A percentile compares a stretch with the other conserved stretches of the same genome.
Evolutionary conservation across 169 alveolate species (phyloP).

Genomic region (Plasmodium gallinaceum): DNA sequence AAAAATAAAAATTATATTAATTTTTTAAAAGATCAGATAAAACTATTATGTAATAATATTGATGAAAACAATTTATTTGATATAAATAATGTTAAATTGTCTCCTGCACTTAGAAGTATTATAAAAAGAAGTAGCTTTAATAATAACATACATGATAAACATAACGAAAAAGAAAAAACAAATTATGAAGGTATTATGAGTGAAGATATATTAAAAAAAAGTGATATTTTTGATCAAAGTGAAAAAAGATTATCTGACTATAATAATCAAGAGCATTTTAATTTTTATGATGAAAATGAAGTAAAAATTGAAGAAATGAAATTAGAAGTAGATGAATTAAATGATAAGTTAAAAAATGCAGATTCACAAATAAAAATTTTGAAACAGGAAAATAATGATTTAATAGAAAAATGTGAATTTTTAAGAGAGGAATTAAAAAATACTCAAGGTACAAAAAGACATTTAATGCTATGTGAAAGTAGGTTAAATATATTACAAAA

Average conservation of each 20-base stretch:
- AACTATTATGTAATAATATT: constrained; percentile 61
- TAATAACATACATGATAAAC: constrained; percentile 2
- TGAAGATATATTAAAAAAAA: background rate
- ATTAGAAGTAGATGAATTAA: constrained; percentile 53
- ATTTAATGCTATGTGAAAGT: constrained; percentile 73
- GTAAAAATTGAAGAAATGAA: constrained; percentile 73
- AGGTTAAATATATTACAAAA: constrained; percentile 60
- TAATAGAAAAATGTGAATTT: constrained; percentile 65
- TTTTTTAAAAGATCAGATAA: constrained; percentile 60
- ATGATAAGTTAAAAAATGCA: constrained; percentile 40
- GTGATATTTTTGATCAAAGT: constrained; percentile 14
- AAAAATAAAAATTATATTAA: constrained; percentile 48
- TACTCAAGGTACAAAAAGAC: constrained; percentile 61
- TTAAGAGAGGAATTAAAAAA: constrained; percentile 52
- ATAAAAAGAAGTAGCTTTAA: constrained; percentile 54
- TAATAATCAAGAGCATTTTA: constrained; percentile 15
- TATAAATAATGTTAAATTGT: constrained; percentile 55
- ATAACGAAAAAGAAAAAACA: background rate
- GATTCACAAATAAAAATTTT: constrained; percentile 21
- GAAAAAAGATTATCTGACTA: constrained; percentile 27
- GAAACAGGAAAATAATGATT: constrained; percentile 56
- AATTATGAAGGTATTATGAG: constrained; percentile 3
- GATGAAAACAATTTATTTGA: constrained; percentile 62
- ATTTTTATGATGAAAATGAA: constrained; percentile 75
- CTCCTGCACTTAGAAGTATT: constrained; percentile 67